phyloP scores from a whole-genome alignment of 2,329 filamentous ascomycete genomes.

The Verticillium nubilum region DNA sequence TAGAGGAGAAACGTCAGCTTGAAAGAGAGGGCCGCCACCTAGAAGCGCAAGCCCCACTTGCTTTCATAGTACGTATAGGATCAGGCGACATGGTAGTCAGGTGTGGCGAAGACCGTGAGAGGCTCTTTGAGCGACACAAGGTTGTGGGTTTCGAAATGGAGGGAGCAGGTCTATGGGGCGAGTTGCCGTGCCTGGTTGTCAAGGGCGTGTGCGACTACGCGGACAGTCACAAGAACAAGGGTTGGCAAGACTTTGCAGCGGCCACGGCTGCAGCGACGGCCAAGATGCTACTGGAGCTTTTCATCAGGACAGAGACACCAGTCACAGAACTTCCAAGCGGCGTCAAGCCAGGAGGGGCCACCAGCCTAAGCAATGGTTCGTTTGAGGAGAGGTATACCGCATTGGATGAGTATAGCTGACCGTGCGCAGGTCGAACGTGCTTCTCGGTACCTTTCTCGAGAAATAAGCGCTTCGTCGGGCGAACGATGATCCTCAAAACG shows the following conservation, averaged over 20 bases:
- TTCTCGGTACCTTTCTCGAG: neutral
- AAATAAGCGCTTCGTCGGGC: neutral
- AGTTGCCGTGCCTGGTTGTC: conserved; percentile 28
- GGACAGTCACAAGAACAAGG: conserved; percentile 31
- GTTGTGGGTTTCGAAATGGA: conserved; percentile 30
- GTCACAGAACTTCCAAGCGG: too few species aligned
- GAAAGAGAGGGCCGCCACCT: conserved; percentile 2
- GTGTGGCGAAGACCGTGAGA: conserved; percentile 27
- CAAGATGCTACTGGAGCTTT: too few species aligned
- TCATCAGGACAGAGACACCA: too few species aligned
- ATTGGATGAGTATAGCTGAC: neutral
- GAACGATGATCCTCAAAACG: neutral
- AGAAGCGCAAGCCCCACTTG: neutral
- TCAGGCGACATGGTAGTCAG: conserved; percentile 35
- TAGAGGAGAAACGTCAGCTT: neutral
- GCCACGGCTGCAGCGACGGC: conserved; percentile 28
- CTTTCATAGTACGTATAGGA: conserved; percentile 18
- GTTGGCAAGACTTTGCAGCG: conserved; percentile 29
- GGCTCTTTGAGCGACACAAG: conserved; percentile 15
- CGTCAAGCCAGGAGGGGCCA: too few species aligned
- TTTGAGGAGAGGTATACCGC: neutral
- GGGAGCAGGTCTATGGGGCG: conserved; percentile 22
- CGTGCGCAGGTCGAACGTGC: neutral
- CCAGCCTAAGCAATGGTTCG: too few species aligned
- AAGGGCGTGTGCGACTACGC: conserved; percentile 33